Evolutionary conservation across 2,329 filamentous ascomycete species (phyloP).

Genomic region (Fusarium burgessii): DNA sequence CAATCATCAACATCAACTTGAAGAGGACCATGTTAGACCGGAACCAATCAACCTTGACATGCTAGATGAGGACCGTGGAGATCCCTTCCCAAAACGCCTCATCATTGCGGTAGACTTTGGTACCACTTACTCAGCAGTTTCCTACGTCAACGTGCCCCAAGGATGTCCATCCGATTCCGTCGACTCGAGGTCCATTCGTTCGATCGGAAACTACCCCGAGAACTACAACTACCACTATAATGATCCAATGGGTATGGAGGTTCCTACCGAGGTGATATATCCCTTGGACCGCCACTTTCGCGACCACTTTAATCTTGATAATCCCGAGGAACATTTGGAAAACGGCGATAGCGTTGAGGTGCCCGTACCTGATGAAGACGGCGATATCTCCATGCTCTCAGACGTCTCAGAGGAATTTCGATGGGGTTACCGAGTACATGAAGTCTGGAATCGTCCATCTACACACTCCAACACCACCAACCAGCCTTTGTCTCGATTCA

Average conservation of each 20-base stretch:
- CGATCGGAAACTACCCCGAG: not conserved
- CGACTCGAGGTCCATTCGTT: not conserved
- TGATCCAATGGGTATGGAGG: not conserved
- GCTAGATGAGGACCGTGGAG: fast-evolving
- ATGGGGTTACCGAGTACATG: slow-evolving; percentile 1
- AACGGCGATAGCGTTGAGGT: fast-evolving
- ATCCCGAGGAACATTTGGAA: fast-evolving
- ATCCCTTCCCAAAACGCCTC: not conserved
- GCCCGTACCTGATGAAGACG: fast-evolving
- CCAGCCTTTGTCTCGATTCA: not conserved
- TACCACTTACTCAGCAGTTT: slow-evolving; percentile 1
- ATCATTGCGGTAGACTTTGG: slow-evolving; percentile 2
- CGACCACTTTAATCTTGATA: not conserved
- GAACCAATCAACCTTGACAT: not conserved
- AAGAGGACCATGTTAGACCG: no score
- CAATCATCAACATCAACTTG: not conserved
- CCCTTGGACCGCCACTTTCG: not conserved
- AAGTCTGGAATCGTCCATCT: not conserved
- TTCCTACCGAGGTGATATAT: not conserved
- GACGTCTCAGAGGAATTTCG: fast-evolving
- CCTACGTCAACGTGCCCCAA: not conserved
- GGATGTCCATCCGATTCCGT: not conserved
- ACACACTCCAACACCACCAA: not conserved
- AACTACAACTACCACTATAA: not conserved
- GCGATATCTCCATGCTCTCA: not conserved